Evolutionary conservation across 108 stramenopile genomes (phyloP).

Genomic region (Discostella stelligeroides): DNA sequence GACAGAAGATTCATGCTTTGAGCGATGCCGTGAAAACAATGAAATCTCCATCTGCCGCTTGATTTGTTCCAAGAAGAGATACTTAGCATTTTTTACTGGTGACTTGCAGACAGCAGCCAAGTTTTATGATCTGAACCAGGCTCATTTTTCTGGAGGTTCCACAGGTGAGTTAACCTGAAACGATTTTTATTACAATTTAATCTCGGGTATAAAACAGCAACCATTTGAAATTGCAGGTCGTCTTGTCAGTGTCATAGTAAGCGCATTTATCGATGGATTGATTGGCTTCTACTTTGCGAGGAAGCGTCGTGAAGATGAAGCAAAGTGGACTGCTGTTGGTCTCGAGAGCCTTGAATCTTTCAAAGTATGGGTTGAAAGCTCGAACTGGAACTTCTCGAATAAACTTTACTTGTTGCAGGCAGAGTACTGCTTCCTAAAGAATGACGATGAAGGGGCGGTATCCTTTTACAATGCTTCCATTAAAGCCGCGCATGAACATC

Average conservation of each 20-base stretch:
- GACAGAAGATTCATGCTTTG: slow-evolving; percentile 26
- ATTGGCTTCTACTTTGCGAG: slow-evolving; percentile 44
- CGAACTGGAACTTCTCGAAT: slow-evolving; percentile 55
- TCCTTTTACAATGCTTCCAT: slow-evolving; percentile 47
- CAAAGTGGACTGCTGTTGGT: slow-evolving; percentile 27
- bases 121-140: slow-evolving; percentile 22
- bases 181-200: not conserved
- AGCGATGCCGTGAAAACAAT: slow-evolving; percentile 8
- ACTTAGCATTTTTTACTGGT: slow-evolving; percentile 35
- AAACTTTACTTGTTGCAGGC: slow-evolving; percentile 56
- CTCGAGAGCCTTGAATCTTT: slow-evolving; percentile 19
- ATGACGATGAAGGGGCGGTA: slow-evolving; percentile 40
- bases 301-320: slow-evolving; percentile 32
- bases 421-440: slow-evolving; percentile 46
- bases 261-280: slow-evolving; percentile 52
- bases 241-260: slow-evolving; percentile 13
- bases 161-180: slow-evolving; percentile 13
- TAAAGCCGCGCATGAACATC: slow-evolving; percentile 35
- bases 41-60: slow-evolving; percentile 10
- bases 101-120: slow-evolving; percentile 29
- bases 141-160: slow-evolving; percentile 12
- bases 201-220: not conserved
- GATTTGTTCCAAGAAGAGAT: slow-evolving; percentile 20
- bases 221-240: slow-evolving; percentile 9
- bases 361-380: slow-evolving; percentile 44